Percentiles rank a stretch among this genome's conserved stretches.
Conservation (phyloP, 2,329 filamentous ascomycete species). For the Colletotrichum sublineola region DNA sequence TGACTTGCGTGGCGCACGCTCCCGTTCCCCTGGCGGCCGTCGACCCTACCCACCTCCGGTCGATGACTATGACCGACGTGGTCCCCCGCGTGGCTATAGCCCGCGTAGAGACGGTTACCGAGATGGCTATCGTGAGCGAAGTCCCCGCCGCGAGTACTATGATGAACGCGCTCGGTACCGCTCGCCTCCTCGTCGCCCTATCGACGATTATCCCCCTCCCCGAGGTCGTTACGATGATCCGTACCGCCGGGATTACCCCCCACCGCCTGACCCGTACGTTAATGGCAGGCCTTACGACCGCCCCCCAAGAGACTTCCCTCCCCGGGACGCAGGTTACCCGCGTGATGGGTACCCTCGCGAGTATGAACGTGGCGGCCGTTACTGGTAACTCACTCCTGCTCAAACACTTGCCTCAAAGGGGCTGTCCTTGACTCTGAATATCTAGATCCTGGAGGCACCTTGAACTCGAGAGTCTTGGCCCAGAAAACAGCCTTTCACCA, state of each 20-base stretch:
- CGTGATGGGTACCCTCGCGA: conserved; percentile 61
- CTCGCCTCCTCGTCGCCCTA: conserved; percentile 81
- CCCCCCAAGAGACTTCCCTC: conserved; percentile 62
- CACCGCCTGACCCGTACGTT: conserved; percentile 73
- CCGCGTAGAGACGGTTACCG: conserved; percentile 76
- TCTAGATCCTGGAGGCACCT: conserved; percentile 33
- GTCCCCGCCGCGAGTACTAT: conserved; percentile 89
- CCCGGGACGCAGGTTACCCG: conserved; percentile 64
- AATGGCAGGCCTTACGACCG: conserved; percentile 70
- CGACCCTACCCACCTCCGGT: conserved; percentile 76
- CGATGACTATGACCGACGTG: conserved; percentile 88
- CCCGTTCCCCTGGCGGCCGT: conserved; percentile 77
- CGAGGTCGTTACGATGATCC: conserved; percentile 81
- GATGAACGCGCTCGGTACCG: conserved; percentile 85
- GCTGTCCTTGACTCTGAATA: conserved; percentile 43
- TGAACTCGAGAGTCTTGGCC: background rate
- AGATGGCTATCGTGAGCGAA: conserved; percentile 89
- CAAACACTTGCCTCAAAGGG: conserved; percentile 33
- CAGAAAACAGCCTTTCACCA: background rate
- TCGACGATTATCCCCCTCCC: conserved; percentile 81
- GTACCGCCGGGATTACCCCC: conserved; percentile 78
- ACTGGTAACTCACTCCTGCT: conserved; percentile 59
- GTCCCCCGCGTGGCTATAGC: conserved; percentile 85
- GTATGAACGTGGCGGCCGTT: conserved; percentile 64
- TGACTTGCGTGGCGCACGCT: conserved; percentile 78